Evolutionary conservation across 2,329 filamentous ascomycete genomes (phyloP), one percentile per base, ranked within the genome.

Genomic region (Aspergillus persii): DNA sequence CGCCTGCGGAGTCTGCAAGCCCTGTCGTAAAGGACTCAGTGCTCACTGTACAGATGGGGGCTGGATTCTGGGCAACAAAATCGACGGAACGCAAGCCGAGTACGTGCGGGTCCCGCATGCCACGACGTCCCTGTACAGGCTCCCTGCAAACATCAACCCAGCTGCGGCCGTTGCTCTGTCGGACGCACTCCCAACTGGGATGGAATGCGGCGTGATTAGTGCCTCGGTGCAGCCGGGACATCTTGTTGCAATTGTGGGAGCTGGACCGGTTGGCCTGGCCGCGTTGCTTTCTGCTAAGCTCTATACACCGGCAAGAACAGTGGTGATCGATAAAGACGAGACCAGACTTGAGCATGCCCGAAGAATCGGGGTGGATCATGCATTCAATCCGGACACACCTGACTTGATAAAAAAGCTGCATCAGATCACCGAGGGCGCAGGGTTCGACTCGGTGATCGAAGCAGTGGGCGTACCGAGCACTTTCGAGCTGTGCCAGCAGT

Each of bases 381-480:
- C 75, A 0, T 71, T 84, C 23, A 75, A 81, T 62, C 75, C 78
- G 18, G 65, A 63, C 2, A 60, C 73, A 4, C 65, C 67, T 0
- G 72, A 77, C n/a, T 71, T 76, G 0, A 70, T 76, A 4, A 71
- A 77, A 8, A 63, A 66, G 3, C 73, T 84, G 2, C 75, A 74
- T 63, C 69, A 69, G 0, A 61, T 84, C 54, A 84, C 82, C 0
- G 78, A 79, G n/a, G 80, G 78, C 1, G 75, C 79, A 54, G 84
- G 83, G 0, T 85, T 81, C 62, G 83, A 87, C 59, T 75, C 81
- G 0, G 83, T 86, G 1, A 83, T 86, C 53, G 84, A 86, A 68
- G 83, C 82, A 0, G 84, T 86, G 1, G 84, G 84, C 1, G 73
- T 83, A 8, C 81, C 82, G 0, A 75, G 75, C 0, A 85, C 81